Evolutionary conservation across 2,329 filamentous ascomycete genomes (phyloP).

Genomic region (Beauveria sp.): DNA sequence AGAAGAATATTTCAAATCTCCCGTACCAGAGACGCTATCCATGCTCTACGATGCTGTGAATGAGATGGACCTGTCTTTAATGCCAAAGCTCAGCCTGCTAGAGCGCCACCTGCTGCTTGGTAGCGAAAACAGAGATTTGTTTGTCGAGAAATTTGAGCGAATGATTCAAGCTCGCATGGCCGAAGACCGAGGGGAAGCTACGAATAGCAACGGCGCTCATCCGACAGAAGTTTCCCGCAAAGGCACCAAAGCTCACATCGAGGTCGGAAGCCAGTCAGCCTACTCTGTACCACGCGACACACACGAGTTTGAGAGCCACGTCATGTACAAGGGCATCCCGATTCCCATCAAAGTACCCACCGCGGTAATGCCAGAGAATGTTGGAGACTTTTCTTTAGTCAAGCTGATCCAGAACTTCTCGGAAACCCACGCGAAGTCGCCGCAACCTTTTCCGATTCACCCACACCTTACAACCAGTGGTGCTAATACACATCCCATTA

Average conservation of each 20-base stretch:
- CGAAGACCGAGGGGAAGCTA: constrained; percentile 47
- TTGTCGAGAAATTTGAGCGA: constrained; percentile 93
- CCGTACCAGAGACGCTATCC: constrained; percentile 78
- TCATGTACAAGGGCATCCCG: constrained; percentile 92
- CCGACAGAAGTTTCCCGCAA: constrained; percentile 47
- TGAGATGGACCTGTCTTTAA: constrained; percentile 88
- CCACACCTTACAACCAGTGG: constrained; percentile 91
- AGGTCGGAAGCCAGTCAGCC: constrained; percentile 45
- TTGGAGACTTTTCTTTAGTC: constrained; percentile 94
- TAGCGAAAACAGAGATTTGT: constrained; percentile 91
- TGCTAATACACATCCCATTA: constrained; percentile 82
- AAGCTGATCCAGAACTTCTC: constrained; percentile 96
- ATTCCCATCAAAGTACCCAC: constrained; percentile 96
- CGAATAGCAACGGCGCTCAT: constrained; percentile 33
- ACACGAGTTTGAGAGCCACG: constrained; percentile 92
- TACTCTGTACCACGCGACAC: constrained; percentile 86
- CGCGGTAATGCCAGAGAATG: constrained; percentile 87
- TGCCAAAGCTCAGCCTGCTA: constrained; percentile 76
- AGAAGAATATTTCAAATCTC: constrained; percentile 94
- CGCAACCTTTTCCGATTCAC: constrained; percentile 79
- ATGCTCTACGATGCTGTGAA: constrained; percentile 90
- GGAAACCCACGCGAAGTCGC: constrained; percentile 69
- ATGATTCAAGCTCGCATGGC: constrained; percentile 80
- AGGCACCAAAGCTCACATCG: constrained; percentile 55
- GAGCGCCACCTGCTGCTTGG: constrained; percentile 82